These are phyloP conservation scores for Pseudocercospora pini-densiflorae DNA, from an alignment of 2,329 filamentous ascomycete species.

Conservation along the genomic window DNA sequence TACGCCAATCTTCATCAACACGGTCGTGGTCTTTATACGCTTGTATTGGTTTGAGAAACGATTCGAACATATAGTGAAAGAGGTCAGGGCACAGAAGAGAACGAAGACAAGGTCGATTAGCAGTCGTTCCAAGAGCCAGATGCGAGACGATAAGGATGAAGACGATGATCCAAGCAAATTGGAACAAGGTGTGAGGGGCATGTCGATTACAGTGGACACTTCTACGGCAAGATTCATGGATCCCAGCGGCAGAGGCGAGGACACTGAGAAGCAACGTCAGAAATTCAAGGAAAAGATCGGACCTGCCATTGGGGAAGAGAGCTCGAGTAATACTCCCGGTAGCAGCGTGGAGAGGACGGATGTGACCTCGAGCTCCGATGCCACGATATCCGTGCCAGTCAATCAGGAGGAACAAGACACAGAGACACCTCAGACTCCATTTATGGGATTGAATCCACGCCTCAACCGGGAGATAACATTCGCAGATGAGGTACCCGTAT, in stretches of 20 bases:
- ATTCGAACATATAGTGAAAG: slow-evolving; percentile 80
- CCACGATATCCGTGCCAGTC: slow-evolving; percentile 14
- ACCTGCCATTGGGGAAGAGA: slow-evolving; percentile 37
- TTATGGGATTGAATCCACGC: slow-evolving; percentile 35
- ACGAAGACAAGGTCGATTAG: slow-evolving; percentile 64
- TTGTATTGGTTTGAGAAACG: slow-evolving; percentile 98
- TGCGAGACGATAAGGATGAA: slow-evolving; percentile 22
- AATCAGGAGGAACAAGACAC: slow-evolving; percentile 19
- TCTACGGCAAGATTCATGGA: slow-evolving; percentile 50
- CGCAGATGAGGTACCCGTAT: slow-evolving; percentile 62
- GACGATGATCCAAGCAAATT: slow-evolving; percentile 54
- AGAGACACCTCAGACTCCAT: slow-evolving; percentile 16
- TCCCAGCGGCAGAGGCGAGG: slow-evolving; percentile 52
- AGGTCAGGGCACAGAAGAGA: slow-evolving; percentile 69
- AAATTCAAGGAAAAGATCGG: slow-evolving; percentile 48
- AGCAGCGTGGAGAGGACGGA: slow-evolving; percentile 6
- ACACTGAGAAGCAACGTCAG: slow-evolving; percentile 52
- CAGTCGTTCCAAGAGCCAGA: slow-evolving; percentile 39
- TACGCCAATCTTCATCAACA: slow-evolving; percentile 84
- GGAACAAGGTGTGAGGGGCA: slow-evolving; percentile 67
- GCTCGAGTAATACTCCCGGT: slow-evolving; percentile 8
- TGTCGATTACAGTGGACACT: slow-evolving; percentile 62
- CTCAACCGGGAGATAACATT: slow-evolving; percentile 65
- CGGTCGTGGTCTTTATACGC: slow-evolving; percentile 86
- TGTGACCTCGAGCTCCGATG: slow-evolving; percentile 24